phyloP scores from a whole-genome alignment of 2,329 filamentous ascomycete genomes.

The Leptographium lundbergii region DNA sequence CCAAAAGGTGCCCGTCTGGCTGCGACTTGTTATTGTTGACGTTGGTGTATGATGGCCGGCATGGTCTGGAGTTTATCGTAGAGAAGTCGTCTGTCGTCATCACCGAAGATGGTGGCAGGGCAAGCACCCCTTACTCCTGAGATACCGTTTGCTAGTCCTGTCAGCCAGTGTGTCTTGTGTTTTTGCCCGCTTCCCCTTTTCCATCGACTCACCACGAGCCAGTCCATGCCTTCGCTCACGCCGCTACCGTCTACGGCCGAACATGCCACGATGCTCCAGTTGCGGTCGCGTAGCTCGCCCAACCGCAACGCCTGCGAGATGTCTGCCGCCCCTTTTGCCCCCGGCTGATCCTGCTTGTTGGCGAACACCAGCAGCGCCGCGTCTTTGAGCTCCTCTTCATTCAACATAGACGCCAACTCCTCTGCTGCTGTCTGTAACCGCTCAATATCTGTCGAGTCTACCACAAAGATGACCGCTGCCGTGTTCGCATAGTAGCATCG shows the following conservation, averaged over 20 bases:
- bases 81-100: not conserved
- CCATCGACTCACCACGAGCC: constrained; percentile 63
- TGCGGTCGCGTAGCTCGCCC: constrained; percentile 84
- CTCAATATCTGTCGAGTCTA: constrained; percentile 96
- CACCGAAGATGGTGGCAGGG: not conserved
- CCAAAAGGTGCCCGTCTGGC: not conserved
- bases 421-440: constrained; percentile 84
- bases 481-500: constrained; percentile 99
- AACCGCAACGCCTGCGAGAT: constrained; percentile 88
- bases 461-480: constrained; percentile 94
- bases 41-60: not conserved
- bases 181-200: not conserved
- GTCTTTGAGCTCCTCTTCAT: constrained; percentile 91
- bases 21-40: not conserved
- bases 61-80: not conserved
- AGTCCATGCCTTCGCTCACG: constrained; percentile 97
- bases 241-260: constrained; percentile 91
- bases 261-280: constrained; percentile 98
- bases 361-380: constrained; percentile 89
- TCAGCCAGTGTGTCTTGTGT: not conserved
- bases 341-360: constrained; percentile 98
- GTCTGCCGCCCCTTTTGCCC: constrained; percentile 89
- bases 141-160: constrained; percentile 25
- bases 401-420: constrained; percentile 87
- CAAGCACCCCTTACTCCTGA: constrained; percentile 21